Conservation (phyloP, 2,329 filamentous ascomycete species). For the Cercospora beticola region DNA sequence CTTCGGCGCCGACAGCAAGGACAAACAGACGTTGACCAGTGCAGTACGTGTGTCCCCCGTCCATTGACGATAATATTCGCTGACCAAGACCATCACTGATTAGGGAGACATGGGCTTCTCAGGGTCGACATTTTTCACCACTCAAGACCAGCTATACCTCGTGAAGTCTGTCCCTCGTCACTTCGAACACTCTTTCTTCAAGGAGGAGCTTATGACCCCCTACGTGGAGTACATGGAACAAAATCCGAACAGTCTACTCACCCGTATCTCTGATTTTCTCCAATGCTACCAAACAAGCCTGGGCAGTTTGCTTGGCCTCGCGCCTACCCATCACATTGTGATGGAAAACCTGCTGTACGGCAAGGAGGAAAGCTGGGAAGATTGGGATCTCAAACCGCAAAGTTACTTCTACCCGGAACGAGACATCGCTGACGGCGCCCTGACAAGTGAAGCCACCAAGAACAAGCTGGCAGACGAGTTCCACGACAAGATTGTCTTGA, state of each 20-base stretch:
- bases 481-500: constrained; percentile 62
- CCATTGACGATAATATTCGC: background rate
- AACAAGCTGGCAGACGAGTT: constrained; percentile 67
- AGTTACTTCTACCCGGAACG: constrained; percentile 75
- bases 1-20: constrained; percentile 48
- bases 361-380: constrained; percentile 62
- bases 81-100: background rate
- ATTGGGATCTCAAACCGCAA: constrained; percentile 71
- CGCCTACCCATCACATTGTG: constrained; percentile 70
- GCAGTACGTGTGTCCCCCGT: background rate
- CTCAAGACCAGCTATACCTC: constrained; percentile 64
- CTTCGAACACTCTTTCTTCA: constrained; percentile 71
- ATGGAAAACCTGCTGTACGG: constrained; percentile 75
- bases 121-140: constrained; percentile 73
- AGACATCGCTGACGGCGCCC: constrained; percentile 63
- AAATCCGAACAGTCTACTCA: constrained; percentile 61
- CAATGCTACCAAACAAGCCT: constrained; percentile 57
- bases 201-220: constrained; percentile 62
- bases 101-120: constrained; percentile 66
- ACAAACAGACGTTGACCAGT: constrained; percentile 29
- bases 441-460: constrained; percentile 65
- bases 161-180: constrained; percentile 69
- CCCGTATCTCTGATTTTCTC: constrained; percentile 71
- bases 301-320: constrained; percentile 59
- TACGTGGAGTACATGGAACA: constrained; percentile 64